These are phyloP conservation scores for Beauveria varroae DNA, from an alignment of 2,329 filamentous ascomycete genomes.

Conservation along the genomic window DNA sequence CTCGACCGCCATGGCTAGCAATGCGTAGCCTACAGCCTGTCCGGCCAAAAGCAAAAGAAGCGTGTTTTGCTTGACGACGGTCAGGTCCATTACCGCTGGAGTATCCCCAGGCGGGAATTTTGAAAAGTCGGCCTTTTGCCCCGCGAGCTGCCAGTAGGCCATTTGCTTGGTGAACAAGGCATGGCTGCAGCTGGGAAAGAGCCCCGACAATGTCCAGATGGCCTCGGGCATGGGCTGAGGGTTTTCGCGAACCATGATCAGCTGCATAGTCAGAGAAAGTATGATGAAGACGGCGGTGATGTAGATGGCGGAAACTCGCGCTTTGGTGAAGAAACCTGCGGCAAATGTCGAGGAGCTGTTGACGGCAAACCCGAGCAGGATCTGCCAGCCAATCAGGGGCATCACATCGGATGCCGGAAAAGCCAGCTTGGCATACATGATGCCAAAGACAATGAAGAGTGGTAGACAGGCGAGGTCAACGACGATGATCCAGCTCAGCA, in stretches of 20 bases:
- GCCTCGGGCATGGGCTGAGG: background rate
- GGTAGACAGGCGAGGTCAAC: constrained; percentile 25
- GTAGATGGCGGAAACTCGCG: constrained; percentile 23
- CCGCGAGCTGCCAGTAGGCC: constrained; percentile 16
- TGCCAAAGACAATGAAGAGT: constrained; percentile 32
- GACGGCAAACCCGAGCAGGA: constrained; percentile 41
- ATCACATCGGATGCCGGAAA: background rate
- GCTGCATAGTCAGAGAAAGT: constrained; percentile 15
- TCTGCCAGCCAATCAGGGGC: constrained; percentile 34
- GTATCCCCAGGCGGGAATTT: constrained; percentile 1
- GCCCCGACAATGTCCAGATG: constrained; percentile 11
- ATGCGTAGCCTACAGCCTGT: constrained; percentile 27
- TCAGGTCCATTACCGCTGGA: constrained; percentile 14
- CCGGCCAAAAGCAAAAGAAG: constrained; percentile 25
- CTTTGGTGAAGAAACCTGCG: constrained; percentile 28
- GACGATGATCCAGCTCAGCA: constrained; percentile 21
- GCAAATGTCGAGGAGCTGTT: constrained; percentile 58
- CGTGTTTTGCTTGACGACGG: constrained; percentile 19
- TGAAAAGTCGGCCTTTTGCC: constrained; percentile 6
- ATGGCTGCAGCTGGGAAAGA: constrained; percentile 20
- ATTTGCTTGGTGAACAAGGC: constrained; percentile 20
- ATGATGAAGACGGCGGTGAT: constrained; percentile 22
- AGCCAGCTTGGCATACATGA: background rate
- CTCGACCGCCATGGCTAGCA: constrained; percentile 27
- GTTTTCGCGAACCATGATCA: background rate